A percentile compares a stretch with the other conserved stretches of the same genome.
phyloP scores from a whole-genome alignment of 2,329 filamentous ascomycete species.

The Zasmidium angulare region DNA sequence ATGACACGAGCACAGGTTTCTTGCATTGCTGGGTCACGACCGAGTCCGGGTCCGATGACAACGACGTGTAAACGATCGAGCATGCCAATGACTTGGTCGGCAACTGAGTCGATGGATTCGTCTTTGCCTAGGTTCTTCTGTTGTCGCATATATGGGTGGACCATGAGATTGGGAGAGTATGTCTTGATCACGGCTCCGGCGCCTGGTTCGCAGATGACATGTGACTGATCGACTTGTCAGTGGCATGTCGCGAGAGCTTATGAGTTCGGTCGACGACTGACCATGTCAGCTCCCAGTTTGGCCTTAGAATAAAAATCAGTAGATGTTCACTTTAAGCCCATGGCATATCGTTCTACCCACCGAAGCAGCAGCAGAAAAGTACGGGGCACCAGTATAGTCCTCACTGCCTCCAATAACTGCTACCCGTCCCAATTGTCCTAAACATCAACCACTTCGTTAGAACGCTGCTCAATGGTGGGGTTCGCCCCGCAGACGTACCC shows the following conservation, averaged over 20 bases:
- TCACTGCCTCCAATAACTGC: constrained; percentile 93
- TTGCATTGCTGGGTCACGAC: constrained; percentile 86
- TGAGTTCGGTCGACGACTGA: neutral
- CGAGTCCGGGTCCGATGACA: constrained; percentile 88
- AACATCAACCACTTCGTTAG: too few relatives aligned
- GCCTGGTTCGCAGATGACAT: constrained; percentile 91
- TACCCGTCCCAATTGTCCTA: constrained; percentile 87
- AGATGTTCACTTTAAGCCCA: too few relatives aligned
- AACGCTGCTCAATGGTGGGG: too few relatives aligned
- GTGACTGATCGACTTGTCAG: constrained; percentile 58
- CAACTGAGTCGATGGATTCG: constrained; percentile 62
- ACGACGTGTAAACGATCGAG: constrained; percentile 85
- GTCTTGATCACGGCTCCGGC: constrained; percentile 88
- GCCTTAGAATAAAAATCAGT: too few relatives aligned
- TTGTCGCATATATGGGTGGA: constrained; percentile 92
- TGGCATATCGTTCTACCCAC: constrained; percentile 45
- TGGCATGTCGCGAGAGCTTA: neutral
- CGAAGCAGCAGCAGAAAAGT: constrained; percentile 97
- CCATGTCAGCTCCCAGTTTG: constrained; percentile 8
- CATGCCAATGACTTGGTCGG: constrained; percentile 71
- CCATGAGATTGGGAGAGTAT: constrained; percentile 98
- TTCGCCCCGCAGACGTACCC: constrained; percentile 54
- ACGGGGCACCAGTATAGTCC: constrained; percentile 95
- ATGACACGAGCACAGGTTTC: constrained; percentile 79
- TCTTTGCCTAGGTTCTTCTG: constrained; percentile 56